Conservation (phyloP, 805 yeast genomes). For the Starmerella apicola region DNA sequence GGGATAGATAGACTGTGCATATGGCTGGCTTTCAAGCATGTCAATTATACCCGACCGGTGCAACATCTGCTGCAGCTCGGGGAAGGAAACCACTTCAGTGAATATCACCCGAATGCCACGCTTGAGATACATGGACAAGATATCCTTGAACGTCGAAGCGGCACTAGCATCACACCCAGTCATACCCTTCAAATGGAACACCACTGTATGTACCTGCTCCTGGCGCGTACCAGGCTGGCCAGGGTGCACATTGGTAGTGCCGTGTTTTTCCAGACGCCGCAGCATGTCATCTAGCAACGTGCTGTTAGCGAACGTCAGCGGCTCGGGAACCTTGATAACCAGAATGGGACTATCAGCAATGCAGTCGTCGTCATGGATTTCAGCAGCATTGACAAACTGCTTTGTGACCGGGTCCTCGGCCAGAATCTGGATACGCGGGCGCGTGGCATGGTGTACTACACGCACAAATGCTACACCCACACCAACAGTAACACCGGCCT, state of each 20-base stretch:
- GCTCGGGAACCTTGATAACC: slow-evolving; percentile 74
- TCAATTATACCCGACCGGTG: slow-evolving; percentile 42
- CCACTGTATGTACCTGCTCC: slow-evolving; percentile 41
- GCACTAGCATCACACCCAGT: slow-evolving; percentile 69
- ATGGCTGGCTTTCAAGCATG: slow-evolving; percentile 26
- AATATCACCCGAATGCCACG: slow-evolving; percentile 48
- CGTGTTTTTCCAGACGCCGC: slow-evolving; percentile 60
- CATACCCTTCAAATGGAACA: slow-evolving; percentile 76
- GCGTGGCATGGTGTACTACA: slow-evolving; percentile 67
- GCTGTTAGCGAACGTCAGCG: slow-evolving; percentile 75
- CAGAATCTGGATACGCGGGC: slow-evolving; percentile 72
- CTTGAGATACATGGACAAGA: slow-evolving; percentile 42
- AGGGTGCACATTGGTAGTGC: slow-evolving; percentile 65
- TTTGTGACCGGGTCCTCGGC: slow-evolving; percentile 53
- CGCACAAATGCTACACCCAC: slow-evolving; percentile 65
- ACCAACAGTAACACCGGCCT: slow-evolving; percentile 84
- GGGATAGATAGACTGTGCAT: slow-evolving; percentile 30
- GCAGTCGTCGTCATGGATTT: slow-evolving; percentile 20
- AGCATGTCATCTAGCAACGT: slow-evolving; percentile 60
- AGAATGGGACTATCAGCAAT: slow-evolving; percentile 53
- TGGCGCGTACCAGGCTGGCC: slow-evolving; percentile 41
- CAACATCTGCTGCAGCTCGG: slow-evolving; percentile 39
- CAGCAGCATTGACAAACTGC: slow-evolving; percentile 48
- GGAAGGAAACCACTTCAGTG: slow-evolving; percentile 43
- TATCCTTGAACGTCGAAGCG: slow-evolving; percentile 53